Conservation (phyloP, 768 basidiomycete genomes). For the Lactifluus subvellereus region DNA sequence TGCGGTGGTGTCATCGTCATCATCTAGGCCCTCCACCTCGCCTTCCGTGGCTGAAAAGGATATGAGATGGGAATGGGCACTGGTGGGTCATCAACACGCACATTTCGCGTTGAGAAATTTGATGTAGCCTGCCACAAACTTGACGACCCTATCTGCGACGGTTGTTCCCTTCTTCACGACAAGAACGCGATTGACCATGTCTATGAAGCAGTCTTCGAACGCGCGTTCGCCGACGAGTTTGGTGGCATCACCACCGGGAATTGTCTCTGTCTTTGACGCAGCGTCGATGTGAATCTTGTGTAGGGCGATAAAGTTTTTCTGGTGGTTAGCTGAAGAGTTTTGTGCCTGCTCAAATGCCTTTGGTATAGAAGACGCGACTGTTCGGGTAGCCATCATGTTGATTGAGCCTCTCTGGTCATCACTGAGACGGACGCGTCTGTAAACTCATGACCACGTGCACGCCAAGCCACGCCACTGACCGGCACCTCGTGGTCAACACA, state of each 20-base stretch:
- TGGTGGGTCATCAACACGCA: slow-evolving; percentile 30
- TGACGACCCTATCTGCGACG: slow-evolving; percentile 71
- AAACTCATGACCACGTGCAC: slow-evolving; percentile 1
- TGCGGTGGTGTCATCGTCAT: slow-evolving; percentile 44
- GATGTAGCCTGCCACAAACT: slow-evolving; percentile 77
- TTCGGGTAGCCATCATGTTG: slow-evolving; percentile 20
- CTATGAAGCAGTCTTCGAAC: slow-evolving; percentile 63
- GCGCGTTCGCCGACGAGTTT: slow-evolving; percentile 69
- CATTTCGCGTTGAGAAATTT: slow-evolving; percentile 74
- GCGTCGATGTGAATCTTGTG: slow-evolving; percentile 73
- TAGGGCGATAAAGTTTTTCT: slow-evolving; percentile 81
- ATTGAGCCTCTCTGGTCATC: not conserved
- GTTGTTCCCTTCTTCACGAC: slow-evolving; percentile 74
- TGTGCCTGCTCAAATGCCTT: slow-evolving; percentile 81
- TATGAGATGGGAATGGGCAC: not conserved
- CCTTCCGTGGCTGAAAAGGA: slow-evolving; percentile 32
- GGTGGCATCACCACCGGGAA: slow-evolving; percentile 43
- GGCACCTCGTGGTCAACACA: not conserved
- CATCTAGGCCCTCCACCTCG: slow-evolving; percentile 31
- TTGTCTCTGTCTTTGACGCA: slow-evolving; percentile 44
- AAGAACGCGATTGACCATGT: slow-evolving; percentile 54
- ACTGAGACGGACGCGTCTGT: not conserved
- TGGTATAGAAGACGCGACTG: slow-evolving; percentile 37
- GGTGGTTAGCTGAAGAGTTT: slow-evolving; percentile 68
- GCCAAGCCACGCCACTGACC: not conserved